Conservation (phyloP, 108 stramenopile genomes). For the Conticribra guillardii region DNA sequence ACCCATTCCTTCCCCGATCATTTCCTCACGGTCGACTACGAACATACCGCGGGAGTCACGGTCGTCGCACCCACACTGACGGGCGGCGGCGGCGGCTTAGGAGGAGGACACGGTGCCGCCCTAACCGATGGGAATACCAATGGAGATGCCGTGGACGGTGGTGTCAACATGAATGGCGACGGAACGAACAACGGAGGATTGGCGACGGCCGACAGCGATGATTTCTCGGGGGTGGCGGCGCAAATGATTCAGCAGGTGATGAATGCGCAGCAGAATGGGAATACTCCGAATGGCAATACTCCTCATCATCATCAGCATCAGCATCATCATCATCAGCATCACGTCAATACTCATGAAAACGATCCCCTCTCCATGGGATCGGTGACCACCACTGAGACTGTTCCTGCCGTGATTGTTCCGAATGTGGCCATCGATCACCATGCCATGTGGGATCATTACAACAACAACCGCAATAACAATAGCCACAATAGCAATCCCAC, state of each 20-base stretch:
- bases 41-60: slow-evolving; percentile 19
- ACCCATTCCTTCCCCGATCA: slow-evolving; percentile 76
- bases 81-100: background rate
- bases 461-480: slow-evolving; percentile 2
- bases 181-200: too few species aligned
- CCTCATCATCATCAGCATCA: too few species aligned
- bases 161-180: background rate
- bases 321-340: too few species aligned
- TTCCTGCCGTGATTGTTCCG: too few species aligned
- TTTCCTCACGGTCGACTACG: slow-evolving; percentile 72
- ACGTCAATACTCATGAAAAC: too few species aligned
- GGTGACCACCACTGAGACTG: too few species aligned
- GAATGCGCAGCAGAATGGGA: too few species aligned
- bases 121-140: background rate
- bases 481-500: background rate
- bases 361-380: slow-evolving; percentile 46
- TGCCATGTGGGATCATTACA: background rate
- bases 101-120: background rate
- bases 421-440: too few species aligned
- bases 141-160: background rate
- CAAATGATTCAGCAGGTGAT: too few species aligned
- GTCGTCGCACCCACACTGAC: background rate
- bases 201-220: too few species aligned
- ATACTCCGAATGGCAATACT: too few species aligned
- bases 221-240: too few species aligned